phyloP scores from a whole-genome alignment of 192 early-diverging fungal genomes.

The Chytriomyces confervae region DNA sequence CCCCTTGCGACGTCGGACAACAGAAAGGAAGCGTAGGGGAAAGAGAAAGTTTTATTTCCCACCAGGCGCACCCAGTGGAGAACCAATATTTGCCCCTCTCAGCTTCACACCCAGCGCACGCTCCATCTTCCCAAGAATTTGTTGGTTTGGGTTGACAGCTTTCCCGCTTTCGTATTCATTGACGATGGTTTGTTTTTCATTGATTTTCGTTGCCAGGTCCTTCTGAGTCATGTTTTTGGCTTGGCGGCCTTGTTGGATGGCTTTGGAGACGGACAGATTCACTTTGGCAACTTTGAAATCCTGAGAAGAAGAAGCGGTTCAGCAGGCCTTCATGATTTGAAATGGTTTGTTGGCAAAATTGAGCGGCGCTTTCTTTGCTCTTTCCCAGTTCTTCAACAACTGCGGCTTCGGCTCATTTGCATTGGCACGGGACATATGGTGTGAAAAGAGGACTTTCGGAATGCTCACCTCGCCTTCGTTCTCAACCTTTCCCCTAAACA shows the following conservation, averaged over 20 bases:
- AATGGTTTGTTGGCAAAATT: background rate
- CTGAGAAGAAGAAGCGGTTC: slow-evolving; percentile 24
- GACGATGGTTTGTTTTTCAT: slow-evolving; percentile 90
- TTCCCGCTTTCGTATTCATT: slow-evolving; percentile 89
- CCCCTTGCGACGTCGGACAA: too few species aligned
- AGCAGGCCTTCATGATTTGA: background rate
- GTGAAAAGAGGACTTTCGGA: background rate
- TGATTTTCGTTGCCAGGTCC: slow-evolving; percentile 86
- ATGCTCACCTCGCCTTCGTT: slow-evolving; percentile 77
- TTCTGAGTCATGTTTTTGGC: slow-evolving; percentile 83
- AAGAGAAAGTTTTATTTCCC: too few species aligned
- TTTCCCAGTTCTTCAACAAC: background rate
- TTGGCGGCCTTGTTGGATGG: slow-evolving; percentile 81
- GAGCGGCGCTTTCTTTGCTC: background rate
- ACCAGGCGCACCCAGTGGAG: slow-evolving; percentile 30
- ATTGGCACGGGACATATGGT: background rate
- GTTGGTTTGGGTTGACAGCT: slow-evolving; percentile 85
- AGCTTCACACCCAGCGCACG: slow-evolving; percentile 86
- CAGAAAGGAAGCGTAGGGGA: too few species aligned
- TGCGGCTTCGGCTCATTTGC: background rate
- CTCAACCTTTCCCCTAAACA: slow-evolving; percentile 75
- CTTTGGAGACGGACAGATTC: slow-evolving; percentile 72
- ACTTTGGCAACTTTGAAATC: slow-evolving; percentile 64
- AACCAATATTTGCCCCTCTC: slow-evolving; percentile 69
- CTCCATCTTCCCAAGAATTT: slow-evolving; percentile 88